These are phyloP conservation scores for Nicotiana tabacum DNA, from an alignment of 257 asterid genomes.

Conservation along the genomic window DNA sequence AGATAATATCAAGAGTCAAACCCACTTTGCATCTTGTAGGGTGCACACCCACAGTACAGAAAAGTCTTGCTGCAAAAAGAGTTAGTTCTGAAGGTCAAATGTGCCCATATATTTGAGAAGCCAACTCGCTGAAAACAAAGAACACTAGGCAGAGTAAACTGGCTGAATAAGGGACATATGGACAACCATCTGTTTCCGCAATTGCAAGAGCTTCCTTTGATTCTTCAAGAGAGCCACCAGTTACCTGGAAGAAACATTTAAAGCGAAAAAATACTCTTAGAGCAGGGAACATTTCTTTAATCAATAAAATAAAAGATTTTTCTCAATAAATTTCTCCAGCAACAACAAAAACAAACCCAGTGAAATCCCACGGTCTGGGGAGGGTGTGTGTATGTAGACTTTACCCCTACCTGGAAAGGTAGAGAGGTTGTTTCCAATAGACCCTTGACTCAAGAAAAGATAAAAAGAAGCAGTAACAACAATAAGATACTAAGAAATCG, in stretches of 20 bases:
- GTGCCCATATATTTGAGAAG: neutral
- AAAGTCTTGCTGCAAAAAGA: conserved; percentile 66
- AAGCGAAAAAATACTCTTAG: too few relatives aligned
- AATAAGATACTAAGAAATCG: too few relatives aligned
- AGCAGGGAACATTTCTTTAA: too few relatives aligned
- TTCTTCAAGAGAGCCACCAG: conserved; percentile 94
- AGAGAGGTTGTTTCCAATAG: too few relatives aligned
- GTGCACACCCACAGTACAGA: conserved; percentile 98
- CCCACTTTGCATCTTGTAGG: conserved; percentile 97
- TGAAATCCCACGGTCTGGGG: too few relatives aligned
- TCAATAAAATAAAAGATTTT: too few relatives aligned
- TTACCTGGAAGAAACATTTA: conserved; percentile 44
- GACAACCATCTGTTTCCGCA: conserved; percentile 91
- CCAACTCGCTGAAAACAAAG: neutral
- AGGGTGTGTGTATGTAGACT: too few relatives aligned
- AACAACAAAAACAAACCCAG: too few relatives aligned
- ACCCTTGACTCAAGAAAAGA: too few relatives aligned
- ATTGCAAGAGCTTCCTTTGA: conserved; percentile 92
- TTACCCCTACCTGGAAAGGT: too few relatives aligned
- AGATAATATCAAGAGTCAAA: conserved; percentile 3
- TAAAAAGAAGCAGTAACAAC: too few relatives aligned
- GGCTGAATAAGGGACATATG: conserved; percentile 7
- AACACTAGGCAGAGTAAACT: neutral
- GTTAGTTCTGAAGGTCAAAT: conserved; percentile 5
- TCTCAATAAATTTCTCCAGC: too few relatives aligned